Evolutionary conservation across 2,329 filamentous ascomycete genomes (phyloP), one percentile per base, ranked within the genome.

Genomic region (Teratosphaeria destructans): DNA sequence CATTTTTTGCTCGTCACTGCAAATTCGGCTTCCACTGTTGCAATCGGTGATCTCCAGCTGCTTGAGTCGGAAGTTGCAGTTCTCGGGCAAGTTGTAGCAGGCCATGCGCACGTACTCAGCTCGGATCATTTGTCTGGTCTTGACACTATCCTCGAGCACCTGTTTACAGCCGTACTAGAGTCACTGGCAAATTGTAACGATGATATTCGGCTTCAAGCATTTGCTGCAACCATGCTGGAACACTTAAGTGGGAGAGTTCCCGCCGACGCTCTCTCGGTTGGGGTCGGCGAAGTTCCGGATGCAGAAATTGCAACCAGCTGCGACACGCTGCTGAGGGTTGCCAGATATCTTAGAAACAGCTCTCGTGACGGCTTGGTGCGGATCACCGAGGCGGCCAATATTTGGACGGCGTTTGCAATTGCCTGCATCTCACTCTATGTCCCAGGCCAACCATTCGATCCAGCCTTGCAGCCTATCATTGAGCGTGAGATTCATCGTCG

Each of bases 361-460:
- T 49, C 43, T 49, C 16, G 19, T 49, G 43, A 49, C 16, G 26
- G 19, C 19, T 49, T 19, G 6, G 19, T 4, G 6, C 43, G 43
- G 5, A 23, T 49, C 16, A n/a, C 3, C 16, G 26, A 53, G 5
- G 81, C 83, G 23, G 74, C 87, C 5, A 57, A 69, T 26, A 86
- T 88, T 5, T 94, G 92, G 84, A 80, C 91, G 32, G 80, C 87
- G 56, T 85, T 96, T 61, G 87, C 89, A 1, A 74, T 92, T 23
- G 86, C 86, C 16, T 83, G 87, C 47, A 78, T 97, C 55, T 82
- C 83, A 62, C 79, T 96, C 2, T 96, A 93, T 69, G 85, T 97
- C 2, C 92, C 95, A 0, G 87, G 95, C 72, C 86, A 87, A 65
- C 82, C 88, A 3, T 94, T 93, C 67, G 94, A 99, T 72, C 94